Evolutionary conservation across 371 early-diverging fungal species (phyloP).

Genomic region (Coemansia sp.): DNA sequence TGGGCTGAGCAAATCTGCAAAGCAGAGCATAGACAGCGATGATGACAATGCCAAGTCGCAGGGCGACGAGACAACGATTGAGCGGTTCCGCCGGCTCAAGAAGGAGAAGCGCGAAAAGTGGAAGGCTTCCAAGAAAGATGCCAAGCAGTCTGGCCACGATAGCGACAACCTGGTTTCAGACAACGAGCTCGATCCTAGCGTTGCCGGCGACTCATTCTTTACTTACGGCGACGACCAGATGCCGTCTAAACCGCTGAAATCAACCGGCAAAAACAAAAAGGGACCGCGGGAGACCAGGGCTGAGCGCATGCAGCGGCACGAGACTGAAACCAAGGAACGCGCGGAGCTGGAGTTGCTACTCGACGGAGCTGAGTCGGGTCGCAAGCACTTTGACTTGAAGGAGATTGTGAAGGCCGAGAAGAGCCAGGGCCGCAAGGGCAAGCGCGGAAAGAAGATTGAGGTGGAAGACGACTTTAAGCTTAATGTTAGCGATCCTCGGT

Average conservation of each 20-base stretch:
- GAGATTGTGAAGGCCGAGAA: constrained; percentile 86
- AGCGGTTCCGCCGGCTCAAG: constrained; percentile 78
- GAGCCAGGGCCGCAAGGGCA: constrained; percentile 58
- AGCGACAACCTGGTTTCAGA: constrained; percentile 29
- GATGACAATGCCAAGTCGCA: constrained; percentile 11
- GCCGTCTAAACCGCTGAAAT: not conserved
- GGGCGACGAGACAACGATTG: constrained; percentile 74
- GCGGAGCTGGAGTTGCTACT: constrained; percentile 86
- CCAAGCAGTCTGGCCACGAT: constrained; percentile 18
- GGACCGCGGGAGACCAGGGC: constrained; percentile 31
- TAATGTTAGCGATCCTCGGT: constrained; percentile 82
- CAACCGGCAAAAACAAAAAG: constrained; percentile 21
- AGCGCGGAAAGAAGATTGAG: constrained; percentile 45
- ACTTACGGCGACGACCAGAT: constrained; percentile 53
- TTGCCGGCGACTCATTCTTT: constrained; percentile 70
- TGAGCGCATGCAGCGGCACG: constrained; percentile 58
- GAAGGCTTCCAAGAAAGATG: constrained; percentile 53
- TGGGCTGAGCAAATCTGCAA: constrained; percentile 60
- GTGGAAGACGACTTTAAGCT: constrained; percentile 76
- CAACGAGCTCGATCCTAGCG: constrained; percentile 57
- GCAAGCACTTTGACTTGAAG: constrained; percentile 77
- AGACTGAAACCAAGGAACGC: constrained; percentile 53
- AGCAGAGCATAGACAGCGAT: constrained; percentile 15
- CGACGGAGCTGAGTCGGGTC: constrained; percentile 58
- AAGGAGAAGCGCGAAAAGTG: constrained; percentile 67